phyloP scores from a whole-genome alignment of 352 stramenopile genomes.

The Globisporangium rhizosaccharum region DNA sequence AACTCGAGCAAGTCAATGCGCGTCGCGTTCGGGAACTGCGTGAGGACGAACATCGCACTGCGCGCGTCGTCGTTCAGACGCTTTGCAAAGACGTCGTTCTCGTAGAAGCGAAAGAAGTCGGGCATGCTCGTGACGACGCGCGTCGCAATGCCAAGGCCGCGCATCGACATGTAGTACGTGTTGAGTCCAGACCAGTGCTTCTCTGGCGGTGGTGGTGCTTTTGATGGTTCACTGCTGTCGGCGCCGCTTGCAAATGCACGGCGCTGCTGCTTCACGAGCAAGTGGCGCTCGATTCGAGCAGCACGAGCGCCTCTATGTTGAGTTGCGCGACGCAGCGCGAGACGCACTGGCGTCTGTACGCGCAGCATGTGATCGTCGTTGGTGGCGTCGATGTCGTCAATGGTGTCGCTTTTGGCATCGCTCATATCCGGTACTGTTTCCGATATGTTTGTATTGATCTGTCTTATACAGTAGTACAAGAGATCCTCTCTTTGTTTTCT shows the following conservation, averaged over 20 bases:
- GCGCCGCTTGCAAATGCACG: background rate
- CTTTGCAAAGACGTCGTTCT: constrained; percentile 27
- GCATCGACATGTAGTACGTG: constrained; percentile 10
- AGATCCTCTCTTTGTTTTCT: background rate
- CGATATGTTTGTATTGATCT: too few species aligned
- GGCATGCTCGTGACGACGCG: constrained; percentile 14
- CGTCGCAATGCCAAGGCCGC: constrained; percentile 16
- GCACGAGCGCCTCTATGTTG: too few species aligned
- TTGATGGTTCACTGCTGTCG: background rate
- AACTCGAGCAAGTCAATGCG: constrained; percentile 40
- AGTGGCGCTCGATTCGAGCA: too few species aligned
- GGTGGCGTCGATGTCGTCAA: too few species aligned
- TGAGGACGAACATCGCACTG: constrained; percentile 51
- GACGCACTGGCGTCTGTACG: too few species aligned
- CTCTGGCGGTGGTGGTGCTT: background rate
- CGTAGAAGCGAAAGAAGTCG: constrained; percentile 24
- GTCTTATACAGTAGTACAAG: too few species aligned
- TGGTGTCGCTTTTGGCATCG: too few species aligned
- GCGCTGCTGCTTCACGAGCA: background rate
- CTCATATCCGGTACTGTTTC: too few species aligned
- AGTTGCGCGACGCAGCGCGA: background rate
- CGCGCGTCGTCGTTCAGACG: constrained; percentile 24
- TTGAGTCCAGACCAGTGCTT: constrained; percentile 4
- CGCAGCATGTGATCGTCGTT: too few species aligned
- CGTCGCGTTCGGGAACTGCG: constrained; percentile 25